Evolutionary conservation across 2,329 filamentous ascomycete genomes (phyloP).

Genomic region (Cladosporium sp.): DNA sequence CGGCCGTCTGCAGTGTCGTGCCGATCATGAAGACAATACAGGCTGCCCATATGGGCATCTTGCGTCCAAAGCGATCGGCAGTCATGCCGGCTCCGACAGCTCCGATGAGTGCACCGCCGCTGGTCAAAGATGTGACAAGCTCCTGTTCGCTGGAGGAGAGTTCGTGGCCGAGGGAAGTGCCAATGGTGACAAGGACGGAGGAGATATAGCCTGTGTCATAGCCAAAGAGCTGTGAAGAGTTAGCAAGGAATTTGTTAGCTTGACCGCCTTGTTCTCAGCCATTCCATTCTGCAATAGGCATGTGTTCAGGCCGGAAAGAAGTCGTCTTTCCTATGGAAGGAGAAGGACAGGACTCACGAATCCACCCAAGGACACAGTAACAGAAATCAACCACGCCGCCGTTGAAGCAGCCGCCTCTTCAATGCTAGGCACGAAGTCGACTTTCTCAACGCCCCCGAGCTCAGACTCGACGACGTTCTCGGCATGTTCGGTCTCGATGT

Average conservation of each 20-base stretch:
- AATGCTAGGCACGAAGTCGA: slow-evolving; percentile 30
- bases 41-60: slow-evolving; percentile 39
- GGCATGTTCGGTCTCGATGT: slow-evolving; percentile 11
- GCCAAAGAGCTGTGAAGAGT: slow-evolving; percentile 23
- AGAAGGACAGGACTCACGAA: slow-evolving; percentile 20
- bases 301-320: no score
- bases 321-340: no score
- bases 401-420: slow-evolving; percentile 37
- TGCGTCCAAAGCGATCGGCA: slow-evolving; percentile 39
- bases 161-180: slow-evolving; percentile 36
- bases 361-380: slow-evolving; percentile 35
- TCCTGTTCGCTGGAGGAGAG: slow-evolving; percentile 45
- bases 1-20: slow-evolving; percentile 26
- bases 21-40: slow-evolving; percentile 40
- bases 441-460: slow-evolving; percentile 13
- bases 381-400: slow-evolving; percentile 37
- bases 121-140: slow-evolving; percentile 50
- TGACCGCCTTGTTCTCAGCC: neutral
- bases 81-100: slow-evolving; percentile 30
- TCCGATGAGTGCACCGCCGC: slow-evolving; percentile 45
- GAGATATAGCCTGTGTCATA: slow-evolving; percentile 48
- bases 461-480: slow-evolving; percentile 4
- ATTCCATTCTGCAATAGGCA: neutral
- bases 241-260: neutral
- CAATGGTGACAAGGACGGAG: slow-evolving; percentile 41